Base-by-base conservation (phyloP, 2,329 filamentous ascomycete genomes). In the Simplicillium sp. region DNA sequence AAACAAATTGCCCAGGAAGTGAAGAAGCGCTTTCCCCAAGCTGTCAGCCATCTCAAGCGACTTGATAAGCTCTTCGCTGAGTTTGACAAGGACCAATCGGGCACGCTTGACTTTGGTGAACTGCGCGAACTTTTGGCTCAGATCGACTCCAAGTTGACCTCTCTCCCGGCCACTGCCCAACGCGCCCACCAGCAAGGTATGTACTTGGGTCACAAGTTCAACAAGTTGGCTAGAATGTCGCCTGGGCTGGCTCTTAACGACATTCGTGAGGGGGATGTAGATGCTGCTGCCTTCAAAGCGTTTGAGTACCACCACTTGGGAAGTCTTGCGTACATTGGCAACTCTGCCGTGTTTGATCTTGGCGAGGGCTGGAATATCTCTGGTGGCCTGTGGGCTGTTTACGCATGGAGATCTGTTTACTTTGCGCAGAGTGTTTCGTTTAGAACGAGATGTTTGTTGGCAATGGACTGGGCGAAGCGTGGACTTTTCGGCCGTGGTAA, bases 381-480 rank as follows among this genome's bases (percentile, higher is more conserved):
- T 2, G 92, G 92, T 38, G 92, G 92, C 0, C 63, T 98, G 36
- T 75, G 94, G 73, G 92, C 89, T 0, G 90, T 97, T 37, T 98
- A 98, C 60, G 77, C 95, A 29, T 98, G 92, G 92, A 73, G 92
- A 46, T 89, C 87, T 48, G 83, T 96, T 12, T 98, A 98, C 65
- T 98, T 98, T 67, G 88, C 92, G 11, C 87, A 98, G 70, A 95
- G 87, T 56, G 92, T 98, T 37, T 96, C 89, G 62, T 74, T 97
- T 44, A 72, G 92, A 50, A 98, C 92, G 18, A 77, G 90, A 47
- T 77, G 87, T 48, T 64, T 98, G 55, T 71, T 98, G 62, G 88
- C 88, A 14, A 96, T 98, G 92, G 92, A 98, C 61, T 98, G 92
- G 92, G 82, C 80, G n/a, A 98, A 97, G 77, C 75, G 94, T 58